Evolutionary conservation across 2,329 filamentous ascomycete species (phyloP), one percentile per base, ranked within the genome.

Genomic region (Nothomitra cinnamomea): DNA sequence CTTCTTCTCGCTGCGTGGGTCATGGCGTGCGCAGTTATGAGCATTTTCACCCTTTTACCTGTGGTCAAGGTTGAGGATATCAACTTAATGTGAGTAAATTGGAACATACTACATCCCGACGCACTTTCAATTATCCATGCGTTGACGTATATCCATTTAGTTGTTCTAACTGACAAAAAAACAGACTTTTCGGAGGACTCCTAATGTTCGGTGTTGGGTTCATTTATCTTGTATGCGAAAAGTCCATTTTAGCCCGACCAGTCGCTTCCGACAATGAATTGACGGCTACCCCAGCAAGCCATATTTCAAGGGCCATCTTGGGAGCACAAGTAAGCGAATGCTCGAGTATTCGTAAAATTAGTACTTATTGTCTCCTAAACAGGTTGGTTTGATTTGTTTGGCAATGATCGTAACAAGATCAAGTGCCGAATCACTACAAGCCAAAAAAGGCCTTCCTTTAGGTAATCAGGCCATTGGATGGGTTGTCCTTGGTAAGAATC

Each of bases 401-500:
- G 78, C 90, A 7, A 87, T 94, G 72, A 64, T 90, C 53, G 85
- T 96, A 19, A 98, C 92, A 6, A 78, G 82, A 47, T 94, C 87
- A 1, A 95, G 87, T 63, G 80, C 83, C n/a, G 68, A 83, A 54
- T 94, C 88, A 21, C 67, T 98, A 8, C 87, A 95, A 66, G 83
- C 87, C 25, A 94, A 86, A 64, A 71, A 80, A 58, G 92, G 92
- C 6, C 72, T 98, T 43, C 90, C 90, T 8, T 73, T 82, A 8
- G 92, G 92, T 10, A 95, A 94, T 60, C 87, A 95, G 66, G 71
- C 88, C 1, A 77, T 94, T 19, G 90, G 87, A 45, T 95, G 89
- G 86, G 63, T 80, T 45, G 82, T 89, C 21, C 66, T 95, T 42
- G 71, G 85, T 85, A 74, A 66, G 73, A 17, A 13, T 15, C 21